Evolutionary conservation across 345 rosid genomes (phyloP), one percentile per base, ranked within the genome.

Genomic region (Trapa bicornis): DNA sequence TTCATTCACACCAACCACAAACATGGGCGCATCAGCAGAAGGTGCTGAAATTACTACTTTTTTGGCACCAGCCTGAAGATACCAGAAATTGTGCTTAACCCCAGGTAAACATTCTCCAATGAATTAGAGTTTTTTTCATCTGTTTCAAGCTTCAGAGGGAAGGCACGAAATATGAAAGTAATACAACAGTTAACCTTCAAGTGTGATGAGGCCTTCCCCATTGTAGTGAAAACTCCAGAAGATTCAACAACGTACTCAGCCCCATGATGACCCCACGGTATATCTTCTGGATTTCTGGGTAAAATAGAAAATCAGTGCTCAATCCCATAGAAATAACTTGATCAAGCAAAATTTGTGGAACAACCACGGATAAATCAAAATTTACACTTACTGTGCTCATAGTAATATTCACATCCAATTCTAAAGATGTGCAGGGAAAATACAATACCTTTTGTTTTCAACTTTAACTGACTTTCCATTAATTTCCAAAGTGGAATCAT

Each of bases 1-100:
- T 86, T 95, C 99, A 71, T 95, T 95, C 35, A 95, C 99, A 56
- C 99, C 99, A 48, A 95, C 85, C 67, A 91, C 99, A 81, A 95
- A 91, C 99, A 95, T 95, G n/a, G 99, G 99, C 73, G 99, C 99
- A 75, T 95, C 96, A 52, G 94, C 94, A 47, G 99, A 95, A 63
- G 99, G 99, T 65, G 99, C 99, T 68, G 99, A 95, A 65, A 95
- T 91, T 39, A 91, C 86, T 52, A 95, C 99, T 72, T 95, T 95
- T 80, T 80, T 89, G 38, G 99, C 96, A 68, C 97, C 99, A 64
- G 91, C 99, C 99, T 95, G 78, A 15, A 50, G 6, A 50, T 15
- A 50, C n/a, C 22, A 50, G 0, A 1, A 4, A 50, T 1, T 16
- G 17, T 47, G 56, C 56, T 50, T 14, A 15, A 50, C 6, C 4